Base-by-base conservation (phyloP, 805 yeast species). In the Ogataea pini region DNA sequence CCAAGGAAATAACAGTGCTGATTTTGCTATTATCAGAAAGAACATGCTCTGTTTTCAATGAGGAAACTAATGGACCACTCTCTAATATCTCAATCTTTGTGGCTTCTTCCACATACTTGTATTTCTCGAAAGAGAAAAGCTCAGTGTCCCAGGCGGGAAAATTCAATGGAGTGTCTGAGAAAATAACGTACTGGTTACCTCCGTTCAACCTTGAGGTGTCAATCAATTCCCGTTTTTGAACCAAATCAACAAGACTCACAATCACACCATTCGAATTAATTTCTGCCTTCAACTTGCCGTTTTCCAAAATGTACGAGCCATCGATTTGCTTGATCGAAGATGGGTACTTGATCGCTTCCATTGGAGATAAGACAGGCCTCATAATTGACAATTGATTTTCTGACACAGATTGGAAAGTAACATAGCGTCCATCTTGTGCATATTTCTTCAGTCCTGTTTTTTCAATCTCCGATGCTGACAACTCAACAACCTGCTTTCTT, bases 131-230 rank as follows among this genome's bases (percentile, higher is more conserved):
- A 0, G 96, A 87, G 63, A 80, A 94, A 49, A 90, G 75, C 64
- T 92, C 99, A 0, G 98, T 92, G 64, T 92, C 99, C 99, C 99
- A 92, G 1, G 98, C 98, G 38, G 89, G 96, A 83, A 83, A 92
- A 48, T 78, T 84, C 60, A 89, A 72, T 8, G 99, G 99, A 53
- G 89, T 86, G 64, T 94, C 99, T 55, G 91, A 91, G 60, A 86
- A 86, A 48, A 94, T 62, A 1, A 89, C 82, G 54, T 82, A 82
- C 65, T 87, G 96, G 59, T 90, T 89, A 14, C 91, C 97, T 33
- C 89, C 89, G 14, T 69, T 57, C 9, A 77, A 70, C 19, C 74
- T 71, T 1, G 76, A 68, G 4, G 75, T 51, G 50, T 86, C 89
- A 46, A 94, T 72, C 18, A 86, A 77, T 63, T 92, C 95, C 10